A percentile compares a stretch with the other conserved stretches of the same genome.
Conservation (phyloP, 1,284 basidiomycete genomes). For the Trichosporon coremiiforme region DNA sequence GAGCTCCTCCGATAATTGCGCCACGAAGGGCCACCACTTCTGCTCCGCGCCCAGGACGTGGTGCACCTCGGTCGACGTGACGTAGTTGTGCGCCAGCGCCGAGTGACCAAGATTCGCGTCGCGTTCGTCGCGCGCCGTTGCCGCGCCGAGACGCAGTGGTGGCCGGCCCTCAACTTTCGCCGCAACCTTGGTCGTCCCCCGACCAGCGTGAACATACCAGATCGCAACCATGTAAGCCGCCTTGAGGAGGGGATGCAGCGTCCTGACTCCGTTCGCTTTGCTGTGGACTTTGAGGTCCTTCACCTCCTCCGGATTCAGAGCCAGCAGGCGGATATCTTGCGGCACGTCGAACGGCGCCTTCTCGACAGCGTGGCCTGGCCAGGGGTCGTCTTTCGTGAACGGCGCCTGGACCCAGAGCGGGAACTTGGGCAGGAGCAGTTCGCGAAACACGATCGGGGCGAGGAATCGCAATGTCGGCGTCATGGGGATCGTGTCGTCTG, state of each 20-base stretch:
- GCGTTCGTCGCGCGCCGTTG: constrained; percentile 38
- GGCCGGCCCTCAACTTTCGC: not conserved
- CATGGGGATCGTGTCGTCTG: constrained; percentile 41
- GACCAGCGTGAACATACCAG: constrained; percentile 30
- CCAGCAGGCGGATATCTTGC: constrained; percentile 27
- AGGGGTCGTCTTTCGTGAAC: constrained; percentile 31
- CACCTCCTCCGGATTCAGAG: constrained; percentile 29
- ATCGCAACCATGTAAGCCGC: constrained; percentile 38
- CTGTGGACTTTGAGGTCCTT: constrained; percentile 32
- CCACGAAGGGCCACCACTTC: constrained; percentile 38
- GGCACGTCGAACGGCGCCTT: constrained; percentile 16
- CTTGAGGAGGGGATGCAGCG: constrained; percentile 46
- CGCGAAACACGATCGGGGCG: constrained; percentile 38
- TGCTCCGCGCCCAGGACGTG: constrained; percentile 22
- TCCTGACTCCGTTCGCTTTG: constrained; percentile 36
- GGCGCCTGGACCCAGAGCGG: constrained; percentile 39
- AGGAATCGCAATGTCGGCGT: constrained; percentile 33
- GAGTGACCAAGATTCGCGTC: constrained; percentile 34
- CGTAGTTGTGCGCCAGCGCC: constrained; percentile 42
- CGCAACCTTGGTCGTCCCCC: not conserved
- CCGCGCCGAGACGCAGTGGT: constrained; percentile 20
- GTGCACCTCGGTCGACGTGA: constrained; percentile 29
- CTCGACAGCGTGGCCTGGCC: constrained; percentile 36
- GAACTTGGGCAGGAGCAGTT: constrained; percentile 42
- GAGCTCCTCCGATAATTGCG: not conserved